These are phyloP conservation scores for Leucosporidium scottii DNA, from an alignment of 768 basidiomycete genomes.

Conservation along the genomic window DNA sequence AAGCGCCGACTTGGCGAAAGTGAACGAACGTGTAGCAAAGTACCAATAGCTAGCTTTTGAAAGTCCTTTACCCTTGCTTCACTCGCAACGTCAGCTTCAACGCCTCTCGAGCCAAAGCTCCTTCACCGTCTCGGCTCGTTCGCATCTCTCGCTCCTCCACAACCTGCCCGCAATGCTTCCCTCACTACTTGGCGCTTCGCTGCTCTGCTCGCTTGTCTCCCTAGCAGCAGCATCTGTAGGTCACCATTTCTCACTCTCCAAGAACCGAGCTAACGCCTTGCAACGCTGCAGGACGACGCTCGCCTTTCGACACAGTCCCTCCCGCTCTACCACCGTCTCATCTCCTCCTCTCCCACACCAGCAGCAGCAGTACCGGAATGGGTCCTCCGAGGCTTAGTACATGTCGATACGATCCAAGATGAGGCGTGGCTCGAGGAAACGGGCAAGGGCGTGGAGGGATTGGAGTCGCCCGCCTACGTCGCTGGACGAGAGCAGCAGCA, in stretches of 20 bases:
- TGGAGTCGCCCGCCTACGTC: neutral
- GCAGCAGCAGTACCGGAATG: neutral
- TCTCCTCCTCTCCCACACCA: neutral
- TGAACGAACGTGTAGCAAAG: too few species aligned
- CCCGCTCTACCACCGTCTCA: constrained; percentile 2
- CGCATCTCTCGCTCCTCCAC: neutral
- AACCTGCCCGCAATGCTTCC: neutral
- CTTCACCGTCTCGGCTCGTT: neutral
- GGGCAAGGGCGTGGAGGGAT: neutral
- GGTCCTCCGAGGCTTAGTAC: neutral
- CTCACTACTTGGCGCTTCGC: neutral
- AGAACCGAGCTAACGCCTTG: neutral
- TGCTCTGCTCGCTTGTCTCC: too few species aligned
- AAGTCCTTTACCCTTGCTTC: too few species aligned
- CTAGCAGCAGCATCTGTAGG: neutral
- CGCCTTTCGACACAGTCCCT: constrained; percentile 1
- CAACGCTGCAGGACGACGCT: neutral
- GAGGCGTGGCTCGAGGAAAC: neutral
- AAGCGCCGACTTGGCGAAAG: too few species aligned
- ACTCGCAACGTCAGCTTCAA: too few species aligned
- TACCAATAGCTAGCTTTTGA: too few species aligned
- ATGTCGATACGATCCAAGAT: neutral
- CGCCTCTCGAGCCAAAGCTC: too few species aligned
- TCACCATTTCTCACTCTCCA: neutral
- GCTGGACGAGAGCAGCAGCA: too few species aligned